Percentiles rank a stretch among this genome's conserved stretches.
These are phyloP conservation scores for Cucumis cinereus DNA, from an alignment of 306 rosid genomes.

Conservation along the genomic window DNA sequence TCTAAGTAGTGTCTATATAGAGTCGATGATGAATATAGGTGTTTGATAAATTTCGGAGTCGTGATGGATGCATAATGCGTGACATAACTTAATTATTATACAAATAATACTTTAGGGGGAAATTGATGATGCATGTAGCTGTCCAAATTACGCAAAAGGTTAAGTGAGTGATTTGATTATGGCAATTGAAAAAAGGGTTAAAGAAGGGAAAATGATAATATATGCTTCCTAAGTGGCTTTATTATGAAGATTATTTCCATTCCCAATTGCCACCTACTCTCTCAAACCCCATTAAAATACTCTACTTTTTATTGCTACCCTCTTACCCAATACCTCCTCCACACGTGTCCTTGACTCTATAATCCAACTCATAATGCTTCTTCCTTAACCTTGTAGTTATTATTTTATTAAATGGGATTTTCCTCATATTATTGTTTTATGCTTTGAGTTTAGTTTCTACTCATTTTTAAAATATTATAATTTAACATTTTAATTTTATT, in stretches of 20 bases:
- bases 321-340: background rate
- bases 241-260: background rate
- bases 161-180: background rate
- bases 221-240: background rate
- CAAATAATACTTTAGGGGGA: background rate
- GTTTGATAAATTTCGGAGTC: background rate
- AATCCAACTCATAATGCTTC: background rate
- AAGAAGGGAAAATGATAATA: background rate
- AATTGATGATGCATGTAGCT: background rate
- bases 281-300: background rate
- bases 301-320: background rate
- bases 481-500: too few species aligned
- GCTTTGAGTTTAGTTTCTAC: too few species aligned
- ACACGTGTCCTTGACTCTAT: background rate
- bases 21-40: background rate
- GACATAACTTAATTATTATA: background rate
- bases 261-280: background rate
- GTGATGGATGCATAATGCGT: background rate
- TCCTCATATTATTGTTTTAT: too few species aligned
- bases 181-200: background rate
- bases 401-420: too few species aligned
- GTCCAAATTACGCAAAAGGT: constrained; percentile 4
- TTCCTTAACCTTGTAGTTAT: too few species aligned
- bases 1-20: too few species aligned
- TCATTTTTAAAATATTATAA: too few species aligned